Conservation (phyloP, 495 filamentous ascomycete species). For the Achaetomiella virescens region DNA sequence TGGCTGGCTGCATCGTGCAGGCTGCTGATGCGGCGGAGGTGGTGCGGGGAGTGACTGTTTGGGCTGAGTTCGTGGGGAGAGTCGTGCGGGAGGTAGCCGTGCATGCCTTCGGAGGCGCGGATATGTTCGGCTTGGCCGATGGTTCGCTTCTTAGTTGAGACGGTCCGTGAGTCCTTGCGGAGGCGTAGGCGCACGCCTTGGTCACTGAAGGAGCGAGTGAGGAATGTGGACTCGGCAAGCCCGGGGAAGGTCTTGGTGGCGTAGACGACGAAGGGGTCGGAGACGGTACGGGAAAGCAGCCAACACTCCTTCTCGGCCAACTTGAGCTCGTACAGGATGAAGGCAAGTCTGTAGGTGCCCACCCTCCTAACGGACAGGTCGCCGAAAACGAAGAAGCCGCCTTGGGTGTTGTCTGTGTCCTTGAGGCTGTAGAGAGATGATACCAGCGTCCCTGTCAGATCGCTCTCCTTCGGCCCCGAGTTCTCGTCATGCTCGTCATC, state of each 20-base stretch:
- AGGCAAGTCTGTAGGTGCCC: slow-evolving; percentile 72
- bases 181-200: slow-evolving; percentile 88
- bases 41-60: slow-evolving; percentile 13
- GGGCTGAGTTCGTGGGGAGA: slow-evolving; percentile 22
- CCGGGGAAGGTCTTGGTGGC: slow-evolving; percentile 77
- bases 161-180: slow-evolving; percentile 63
- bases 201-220: slow-evolving; percentile 90
- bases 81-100: slow-evolving; percentile 16
- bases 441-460: slow-evolving; percentile 63
- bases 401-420: slow-evolving; percentile 85
- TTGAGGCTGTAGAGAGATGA: slow-evolving; percentile 92
- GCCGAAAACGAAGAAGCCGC: slow-evolving; percentile 94
- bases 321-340: slow-evolving; percentile 87
- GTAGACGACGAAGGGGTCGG: slow-evolving; percentile 69
- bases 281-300: slow-evolving; percentile 62
- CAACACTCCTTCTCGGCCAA: slow-evolving; percentile 46
- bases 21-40: slow-evolving; percentile 17
- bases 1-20: slow-evolving; percentile 15
- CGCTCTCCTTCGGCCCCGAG: slow-evolving; percentile 47
- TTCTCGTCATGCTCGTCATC: slow-evolving; percentile 42
- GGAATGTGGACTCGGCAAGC: slow-evolving; percentile 82
- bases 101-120: slow-evolving; percentile 10
- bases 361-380: slow-evolving; percentile 82
- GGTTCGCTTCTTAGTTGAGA: slow-evolving; percentile 41
- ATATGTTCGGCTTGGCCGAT: slow-evolving; percentile 13